Conservation (phyloP, 768 basidiomycete species). For the Daedalea quercina region DNA sequence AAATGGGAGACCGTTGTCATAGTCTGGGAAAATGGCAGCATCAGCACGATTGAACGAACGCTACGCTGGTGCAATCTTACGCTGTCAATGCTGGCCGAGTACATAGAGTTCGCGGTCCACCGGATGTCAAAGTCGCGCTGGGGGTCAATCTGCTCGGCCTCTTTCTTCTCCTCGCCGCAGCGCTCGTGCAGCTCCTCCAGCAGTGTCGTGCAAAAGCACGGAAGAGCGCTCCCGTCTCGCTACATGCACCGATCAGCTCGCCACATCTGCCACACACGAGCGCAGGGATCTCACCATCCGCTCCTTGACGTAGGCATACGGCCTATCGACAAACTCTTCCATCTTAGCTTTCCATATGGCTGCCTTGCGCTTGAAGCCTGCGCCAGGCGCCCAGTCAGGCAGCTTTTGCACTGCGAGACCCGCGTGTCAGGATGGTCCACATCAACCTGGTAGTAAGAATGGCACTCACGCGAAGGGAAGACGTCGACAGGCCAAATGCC, state of each 20-base stretch:
- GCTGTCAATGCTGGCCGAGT: constrained; percentile 55
- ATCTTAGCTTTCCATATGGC: constrained; percentile 55
- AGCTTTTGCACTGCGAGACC: constrained; percentile 38
- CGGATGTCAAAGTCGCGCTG: constrained; percentile 62
- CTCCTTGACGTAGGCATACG: constrained; percentile 51
- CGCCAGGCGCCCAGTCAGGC: constrained; percentile 63
- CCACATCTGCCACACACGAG: constrained; percentile 29
- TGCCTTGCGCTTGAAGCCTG: constrained; percentile 59
- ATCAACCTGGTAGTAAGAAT: constrained; percentile 15
- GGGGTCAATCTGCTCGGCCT: constrained; percentile 21
- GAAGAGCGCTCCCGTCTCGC: constrained; percentile 29
- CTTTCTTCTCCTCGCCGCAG: constrained; percentile 17
- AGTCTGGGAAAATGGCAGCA: constrained; percentile 29
- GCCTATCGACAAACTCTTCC: constrained; percentile 56
- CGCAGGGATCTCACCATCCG: constrained; percentile 46
- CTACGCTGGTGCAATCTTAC: constrained; percentile 25
- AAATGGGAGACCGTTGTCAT: constrained; percentile 53
- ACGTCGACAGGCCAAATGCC: constrained; percentile 38
- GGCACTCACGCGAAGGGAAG: constrained; percentile 27
- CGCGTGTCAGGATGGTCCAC: constrained; percentile 10
- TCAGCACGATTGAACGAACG: not conserved
- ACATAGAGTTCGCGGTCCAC: constrained; percentile 85
- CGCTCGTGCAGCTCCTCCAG: constrained; percentile 38
- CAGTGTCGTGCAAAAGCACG: constrained; percentile 43
- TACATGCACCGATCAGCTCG: constrained; percentile 6